Evolutionary conservation across 495 filamentous ascomycete genomes (phyloP).

Genomic region (Bathelium albidoporum): DNA sequence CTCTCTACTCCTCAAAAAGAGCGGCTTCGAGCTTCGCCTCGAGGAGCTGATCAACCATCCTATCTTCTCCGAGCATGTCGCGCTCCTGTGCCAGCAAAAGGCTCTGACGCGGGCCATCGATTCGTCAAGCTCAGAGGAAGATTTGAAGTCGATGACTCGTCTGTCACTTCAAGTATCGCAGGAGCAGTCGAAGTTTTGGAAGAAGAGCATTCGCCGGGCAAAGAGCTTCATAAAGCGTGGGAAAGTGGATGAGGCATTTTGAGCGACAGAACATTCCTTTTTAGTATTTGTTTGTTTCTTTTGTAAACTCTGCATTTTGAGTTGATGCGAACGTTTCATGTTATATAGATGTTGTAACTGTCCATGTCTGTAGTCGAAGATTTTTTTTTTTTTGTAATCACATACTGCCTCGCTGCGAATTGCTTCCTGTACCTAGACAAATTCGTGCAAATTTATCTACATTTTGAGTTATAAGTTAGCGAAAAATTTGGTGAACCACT

Average conservation of each 20-base stretch:
- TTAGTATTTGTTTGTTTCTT: too few species aligned
- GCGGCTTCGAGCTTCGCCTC: conserved; percentile 39
- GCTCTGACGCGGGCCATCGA: neutral
- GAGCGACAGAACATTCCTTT: too few species aligned
- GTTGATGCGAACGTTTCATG: too few species aligned
- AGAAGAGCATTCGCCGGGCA: neutral
- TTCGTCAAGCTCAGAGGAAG: neutral
- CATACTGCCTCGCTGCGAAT: too few species aligned
- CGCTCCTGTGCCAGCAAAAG: conserved; percentile 26
- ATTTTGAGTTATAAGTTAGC: too few species aligned
- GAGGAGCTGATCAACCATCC: conserved; percentile 43
- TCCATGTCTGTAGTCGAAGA: too few species aligned
- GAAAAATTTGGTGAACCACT: too few species aligned
- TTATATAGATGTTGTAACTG: too few species aligned
- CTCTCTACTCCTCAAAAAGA: conserved; percentile 38
- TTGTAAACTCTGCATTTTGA: too few species aligned
- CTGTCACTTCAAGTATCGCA: neutral
- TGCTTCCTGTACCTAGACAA: too few species aligned
- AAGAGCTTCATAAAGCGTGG: neutral
- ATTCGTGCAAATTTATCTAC: too few species aligned
- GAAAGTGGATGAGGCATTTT: neutral
- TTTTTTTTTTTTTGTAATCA: too few species aligned
- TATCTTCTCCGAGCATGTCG: conserved; percentile 42
- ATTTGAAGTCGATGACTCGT: neutral
- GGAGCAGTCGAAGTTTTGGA: neutral